These are phyloP conservation scores for Carex littledalei DNA, from an alignment of 176 grass and related monocot genomes.

Conservation along the genomic window DNA sequence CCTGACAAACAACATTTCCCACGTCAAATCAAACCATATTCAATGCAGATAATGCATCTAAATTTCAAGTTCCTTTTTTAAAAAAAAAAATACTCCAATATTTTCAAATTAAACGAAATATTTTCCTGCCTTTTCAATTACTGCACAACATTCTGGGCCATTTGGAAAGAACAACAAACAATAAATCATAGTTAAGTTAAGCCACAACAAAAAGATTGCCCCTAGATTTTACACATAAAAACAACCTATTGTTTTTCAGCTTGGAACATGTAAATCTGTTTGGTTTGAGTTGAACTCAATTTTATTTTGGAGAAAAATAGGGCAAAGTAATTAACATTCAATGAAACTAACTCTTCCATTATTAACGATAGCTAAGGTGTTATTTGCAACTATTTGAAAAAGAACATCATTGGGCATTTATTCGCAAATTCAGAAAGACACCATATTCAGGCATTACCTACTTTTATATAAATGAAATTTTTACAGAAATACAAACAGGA, in stretches of 20 bases:
- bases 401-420: not conserved
- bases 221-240: not conserved
- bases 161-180: not conserved
- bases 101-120: not conserved
- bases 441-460: not conserved
- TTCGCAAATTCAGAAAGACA: conserved; percentile 10
- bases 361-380: not conserved
- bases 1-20: conserved; percentile 41
- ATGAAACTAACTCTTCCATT: not conserved
- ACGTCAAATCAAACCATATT: not conserved
- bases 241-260: not conserved
- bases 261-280: not conserved
- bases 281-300: not conserved
- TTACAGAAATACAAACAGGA: conserved; percentile 1
- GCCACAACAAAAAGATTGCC: not conserved
- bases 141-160: not conserved
- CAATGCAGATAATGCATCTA: not conserved
- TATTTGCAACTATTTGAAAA: not conserved
- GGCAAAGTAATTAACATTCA: not conserved
- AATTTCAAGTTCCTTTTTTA: not conserved
- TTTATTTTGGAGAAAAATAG: not conserved
- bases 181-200: not conserved
- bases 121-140: not conserved
- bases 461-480: conserved; percentile 21
- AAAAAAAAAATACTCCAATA: not conserved